Base-by-base conservation (phyloP, 371 early-diverging fungal species). In the Mortierella sp. region DNA sequence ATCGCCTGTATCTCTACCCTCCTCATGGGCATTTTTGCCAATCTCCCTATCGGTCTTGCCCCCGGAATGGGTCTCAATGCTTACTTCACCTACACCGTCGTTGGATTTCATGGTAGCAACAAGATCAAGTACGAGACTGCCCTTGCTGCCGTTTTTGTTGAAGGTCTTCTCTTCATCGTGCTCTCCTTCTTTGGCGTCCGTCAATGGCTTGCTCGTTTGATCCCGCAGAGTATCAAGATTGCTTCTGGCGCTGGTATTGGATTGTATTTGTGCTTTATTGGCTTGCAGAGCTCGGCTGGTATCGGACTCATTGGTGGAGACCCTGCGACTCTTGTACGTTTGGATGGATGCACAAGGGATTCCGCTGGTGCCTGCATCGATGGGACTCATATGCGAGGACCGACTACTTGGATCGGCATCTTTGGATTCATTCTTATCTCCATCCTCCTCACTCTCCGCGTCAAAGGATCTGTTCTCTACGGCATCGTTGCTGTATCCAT, bases 31-130 rank as follows among this genome's bases (percentile, higher is more conserved):
- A 73, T 91, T 34, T 87, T 94, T 70, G 94, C 96, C 38, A 96
- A 96, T 79, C 89, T 95, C 70, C 96, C 96, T 2, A 82, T 96
- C 78, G 95, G 94, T 72, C 87, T 96, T 79, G 95, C 96, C 1
- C 95, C 96, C 44, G 96, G 96, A 73, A 94, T 96, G 95, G 96
- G 96, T 47, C 88, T 96, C 55, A 96, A 94, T 78, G 95, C 95
- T 60, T 96, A 95, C 81, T 95, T 96, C 83, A 93, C 95, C 1
- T 96, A 95, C 79, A 95, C 92, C 0, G 95, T 95, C 13, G 95
- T 96, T 31, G 96, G 96, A 11, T 95, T 89, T 80, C 95, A 94
- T 74, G 96, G 96, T 1, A 88, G 92, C 47, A 94, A 94, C 60
- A 93, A 92, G 68, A 91, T 96, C 38, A 75, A 88, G 8, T 96